phyloP scores from a whole-genome alignment of 257 asterid genomes.

The Scutellaria galericulata region DNA sequence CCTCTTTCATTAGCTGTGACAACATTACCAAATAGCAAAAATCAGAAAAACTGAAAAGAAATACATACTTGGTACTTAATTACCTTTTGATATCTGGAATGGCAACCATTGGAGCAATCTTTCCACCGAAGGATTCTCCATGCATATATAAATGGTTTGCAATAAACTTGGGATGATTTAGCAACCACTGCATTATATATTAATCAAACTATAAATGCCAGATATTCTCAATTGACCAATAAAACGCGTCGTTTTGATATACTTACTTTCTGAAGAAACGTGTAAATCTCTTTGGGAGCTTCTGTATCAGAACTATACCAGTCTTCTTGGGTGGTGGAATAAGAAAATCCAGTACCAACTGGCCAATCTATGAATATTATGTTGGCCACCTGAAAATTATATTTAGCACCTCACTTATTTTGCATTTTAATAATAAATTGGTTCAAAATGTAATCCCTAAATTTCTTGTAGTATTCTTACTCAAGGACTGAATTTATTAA shows the following conservation, averaged over 20 bases:
- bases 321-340: conserved; percentile 35
- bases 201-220: not conserved
- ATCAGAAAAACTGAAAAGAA: too few species aligned
- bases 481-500: too few species aligned
- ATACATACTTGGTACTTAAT: too few species aligned
- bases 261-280: conserved; percentile 38
- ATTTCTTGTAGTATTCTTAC: too few species aligned
- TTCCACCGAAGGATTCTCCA: conserved; percentile 52
- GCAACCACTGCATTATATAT: conserved; percentile 50
- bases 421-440: too few species aligned
- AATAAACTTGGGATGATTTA: conserved; percentile 42
- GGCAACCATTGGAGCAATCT: conserved; percentile 41
- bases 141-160: conserved; percentile 38
- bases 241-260: not conserved
- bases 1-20: too few species aligned
- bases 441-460: too few species aligned
- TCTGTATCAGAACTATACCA: conserved; percentile 38
- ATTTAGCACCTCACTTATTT: too few species aligned
- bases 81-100: conserved; percentile 41
- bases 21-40: too few species aligned
- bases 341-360: conserved; percentile 44
- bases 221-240: not conserved
- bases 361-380: conserved; percentile 43
- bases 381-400: too few species aligned
- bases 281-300: conserved; percentile 26